Conservation (phyloP, 768 basidiomycete genomes). For the Russula dissimulans region DNA sequence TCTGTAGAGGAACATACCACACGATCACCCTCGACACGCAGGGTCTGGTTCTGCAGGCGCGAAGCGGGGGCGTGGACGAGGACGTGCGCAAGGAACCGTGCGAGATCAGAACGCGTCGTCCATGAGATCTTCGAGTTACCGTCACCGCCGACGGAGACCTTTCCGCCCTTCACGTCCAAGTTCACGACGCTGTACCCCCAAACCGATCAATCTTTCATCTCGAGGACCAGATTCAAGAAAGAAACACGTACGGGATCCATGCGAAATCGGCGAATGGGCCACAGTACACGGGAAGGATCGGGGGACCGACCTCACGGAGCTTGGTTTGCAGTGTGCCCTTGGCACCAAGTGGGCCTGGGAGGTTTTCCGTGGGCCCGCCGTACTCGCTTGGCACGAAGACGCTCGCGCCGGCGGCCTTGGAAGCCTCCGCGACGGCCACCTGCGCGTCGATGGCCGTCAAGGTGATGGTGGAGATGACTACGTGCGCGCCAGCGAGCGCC, state of each 20-base stretch:
- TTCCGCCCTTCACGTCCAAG: conserved; percentile 12
- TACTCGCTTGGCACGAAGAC: conserved; percentile 24
- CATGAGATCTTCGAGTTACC: conserved; percentile 17
- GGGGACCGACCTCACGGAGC: conserved; percentile 17
- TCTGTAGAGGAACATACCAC: conserved; percentile 1
- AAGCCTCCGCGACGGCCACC: conserved; percentile 14
- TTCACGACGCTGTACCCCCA: not conserved
- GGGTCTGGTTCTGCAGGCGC: conserved; percentile 8
- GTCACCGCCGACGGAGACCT: conserved; percentile 13
- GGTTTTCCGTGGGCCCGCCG: conserved; percentile 18
- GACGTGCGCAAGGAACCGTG: conserved; percentile 19
- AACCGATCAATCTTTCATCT: not conserved
- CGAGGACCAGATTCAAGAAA: not conserved
- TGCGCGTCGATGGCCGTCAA: conserved; percentile 4
- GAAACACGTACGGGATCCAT: conserved; percentile 2
- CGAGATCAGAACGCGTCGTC: conserved; percentile 19
- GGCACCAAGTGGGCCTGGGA: conserved; percentile 1
- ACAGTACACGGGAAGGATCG: conserved; percentile 16
- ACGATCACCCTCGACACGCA: conserved; percentile 19
- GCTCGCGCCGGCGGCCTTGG: conserved; percentile 17
- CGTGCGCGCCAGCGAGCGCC: conserved; percentile 15
- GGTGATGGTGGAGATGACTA: conserved; percentile 15
- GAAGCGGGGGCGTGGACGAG: conserved; percentile 15
- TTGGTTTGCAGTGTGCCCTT: conserved; percentile 11
- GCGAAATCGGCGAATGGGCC: conserved; percentile 18